Conservation (phyloP, 2,329 filamentous ascomycete genomes). For the Parastagonospora avenae region DNA sequence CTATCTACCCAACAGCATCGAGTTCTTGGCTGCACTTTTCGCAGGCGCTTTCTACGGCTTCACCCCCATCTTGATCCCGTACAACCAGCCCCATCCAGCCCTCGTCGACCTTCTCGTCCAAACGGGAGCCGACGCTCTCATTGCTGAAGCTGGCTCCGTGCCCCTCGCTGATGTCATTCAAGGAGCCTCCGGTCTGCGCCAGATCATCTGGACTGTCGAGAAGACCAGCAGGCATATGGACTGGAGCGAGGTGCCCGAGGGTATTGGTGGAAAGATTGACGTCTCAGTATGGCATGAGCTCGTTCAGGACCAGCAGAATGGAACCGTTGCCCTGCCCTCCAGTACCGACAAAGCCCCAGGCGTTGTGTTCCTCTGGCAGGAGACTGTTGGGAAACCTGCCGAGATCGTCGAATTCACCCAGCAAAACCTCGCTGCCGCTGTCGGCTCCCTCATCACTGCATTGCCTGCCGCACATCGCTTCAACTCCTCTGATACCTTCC, state of each 20-base stretch:
- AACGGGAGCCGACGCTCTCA: constrained; percentile 77
- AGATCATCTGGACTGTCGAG: constrained; percentile 92
- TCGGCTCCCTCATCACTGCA: constrained; percentile 76
- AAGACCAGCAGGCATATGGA: constrained; percentile 90
- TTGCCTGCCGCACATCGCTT: constrained; percentile 78
- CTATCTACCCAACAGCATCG: constrained; percentile 91
- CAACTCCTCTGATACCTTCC: constrained; percentile 75
- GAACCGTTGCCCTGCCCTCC: constrained; percentile 68
- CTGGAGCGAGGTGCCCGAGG: constrained; percentile 87
- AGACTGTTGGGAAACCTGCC: constrained; percentile 52
- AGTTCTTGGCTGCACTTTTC: constrained; percentile 81
- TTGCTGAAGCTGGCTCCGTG: constrained; percentile 85
- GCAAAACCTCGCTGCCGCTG: constrained; percentile 83
- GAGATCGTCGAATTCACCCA: constrained; percentile 85
- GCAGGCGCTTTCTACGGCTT: constrained; percentile 88
- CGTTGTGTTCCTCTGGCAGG: constrained; percentile 70
- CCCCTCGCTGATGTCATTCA: constrained; percentile 76
- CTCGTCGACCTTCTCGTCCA: constrained; percentile 74
- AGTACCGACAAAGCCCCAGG: constrained; percentile 59
- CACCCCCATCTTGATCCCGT: constrained; percentile 83
- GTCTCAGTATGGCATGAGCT: constrained; percentile 95
- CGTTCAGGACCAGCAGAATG: constrained; percentile 65
- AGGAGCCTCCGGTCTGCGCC: constrained; percentile 70
- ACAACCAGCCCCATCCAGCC: constrained; percentile 71
- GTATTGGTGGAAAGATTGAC: constrained; percentile 73